These are phyloP conservation scores for Mycena rosella DNA, from an alignment of 768 basidiomycete species.

Conservation along the genomic window DNA sequence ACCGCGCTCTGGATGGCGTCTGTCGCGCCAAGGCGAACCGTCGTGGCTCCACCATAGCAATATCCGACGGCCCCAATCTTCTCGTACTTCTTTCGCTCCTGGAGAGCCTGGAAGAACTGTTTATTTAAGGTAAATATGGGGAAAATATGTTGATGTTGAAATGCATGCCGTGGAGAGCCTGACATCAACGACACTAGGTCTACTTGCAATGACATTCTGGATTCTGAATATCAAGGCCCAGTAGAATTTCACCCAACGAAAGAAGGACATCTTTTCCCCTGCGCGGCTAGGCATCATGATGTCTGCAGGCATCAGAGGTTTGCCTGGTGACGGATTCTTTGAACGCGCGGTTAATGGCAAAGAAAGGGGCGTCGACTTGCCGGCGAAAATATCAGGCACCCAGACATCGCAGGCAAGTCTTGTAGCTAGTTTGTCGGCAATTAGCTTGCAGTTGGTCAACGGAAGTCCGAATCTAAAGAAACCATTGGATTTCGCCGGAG, in stretches of 20 bases:
- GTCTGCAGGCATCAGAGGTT: conserved; percentile 45
- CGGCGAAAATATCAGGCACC: conserved; percentile 68
- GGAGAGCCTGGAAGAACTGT: conserved; percentile 52
- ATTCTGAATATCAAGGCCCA: conserved; percentile 44
- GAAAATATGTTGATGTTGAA: too few relatives aligned
- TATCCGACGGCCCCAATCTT: conserved; percentile 58
- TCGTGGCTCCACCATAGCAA: conserved; percentile 57
- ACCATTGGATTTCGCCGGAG: neutral
- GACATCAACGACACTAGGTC: conserved; percentile 49
- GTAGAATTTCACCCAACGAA: conserved; percentile 48
- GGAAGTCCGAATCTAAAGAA: conserved; percentile 59
- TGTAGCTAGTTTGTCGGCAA: conserved; percentile 63
- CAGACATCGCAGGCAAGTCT: conserved; percentile 65
- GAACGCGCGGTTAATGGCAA: neutral
- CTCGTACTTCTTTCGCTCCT: conserved; percentile 54
- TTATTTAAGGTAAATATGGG: too few relatives aligned
- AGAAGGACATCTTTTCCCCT: conserved; percentile 48
- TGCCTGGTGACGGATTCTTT: conserved; percentile 42
- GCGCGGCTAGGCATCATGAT: conserved; percentile 49
- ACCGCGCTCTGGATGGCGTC: conserved; percentile 54
- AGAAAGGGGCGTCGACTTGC: conserved; percentile 40
- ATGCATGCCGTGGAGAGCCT: conserved; percentile 40
- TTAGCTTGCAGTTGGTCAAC: conserved; percentile 63
- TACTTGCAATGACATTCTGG: conserved; percentile 47
- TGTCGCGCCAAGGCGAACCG: conserved; percentile 53